phyloP scores from a whole-genome alignment of 257 asterid species.

The Nicotiana tabacum region DNA sequence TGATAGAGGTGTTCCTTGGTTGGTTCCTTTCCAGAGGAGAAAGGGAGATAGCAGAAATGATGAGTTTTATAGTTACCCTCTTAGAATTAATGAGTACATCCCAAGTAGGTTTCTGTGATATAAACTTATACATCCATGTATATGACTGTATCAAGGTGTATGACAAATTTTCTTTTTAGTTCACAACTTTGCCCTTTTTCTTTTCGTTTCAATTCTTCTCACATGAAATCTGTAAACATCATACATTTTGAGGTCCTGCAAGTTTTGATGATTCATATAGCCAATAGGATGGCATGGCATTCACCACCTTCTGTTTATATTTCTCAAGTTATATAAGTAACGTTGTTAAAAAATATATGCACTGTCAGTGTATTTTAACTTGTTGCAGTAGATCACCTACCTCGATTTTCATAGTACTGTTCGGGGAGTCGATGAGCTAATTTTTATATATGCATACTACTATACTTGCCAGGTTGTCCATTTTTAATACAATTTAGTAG shows the following conservation, averaged over 20 bases:
- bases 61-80: constrained; percentile 85
- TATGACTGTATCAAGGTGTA: constrained; percentile 7
- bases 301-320: background rate
- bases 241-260: background rate
- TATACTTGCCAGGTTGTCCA: no score
- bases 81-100: constrained; percentile 60
- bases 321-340: background rate
- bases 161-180: background rate
- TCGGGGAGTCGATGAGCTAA: no score
- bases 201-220: background rate
- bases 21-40: constrained; percentile 60
- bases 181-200: background rate
- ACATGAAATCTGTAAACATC: background rate
- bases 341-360: no score
- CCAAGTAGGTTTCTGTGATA: constrained; percentile 69
- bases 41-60: constrained; percentile 85
- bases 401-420: no score
- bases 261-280: background rate
- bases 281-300: background rate
- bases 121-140: constrained; percentile 23
- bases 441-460: no score
- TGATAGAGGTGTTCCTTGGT: constrained; percentile 91
- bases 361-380: no score
- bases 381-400: no score
- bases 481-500: no score